Conservation (phyloP, 2,329 filamentous ascomycete genomes). For the Monosporascus cannonballus region DNA sequence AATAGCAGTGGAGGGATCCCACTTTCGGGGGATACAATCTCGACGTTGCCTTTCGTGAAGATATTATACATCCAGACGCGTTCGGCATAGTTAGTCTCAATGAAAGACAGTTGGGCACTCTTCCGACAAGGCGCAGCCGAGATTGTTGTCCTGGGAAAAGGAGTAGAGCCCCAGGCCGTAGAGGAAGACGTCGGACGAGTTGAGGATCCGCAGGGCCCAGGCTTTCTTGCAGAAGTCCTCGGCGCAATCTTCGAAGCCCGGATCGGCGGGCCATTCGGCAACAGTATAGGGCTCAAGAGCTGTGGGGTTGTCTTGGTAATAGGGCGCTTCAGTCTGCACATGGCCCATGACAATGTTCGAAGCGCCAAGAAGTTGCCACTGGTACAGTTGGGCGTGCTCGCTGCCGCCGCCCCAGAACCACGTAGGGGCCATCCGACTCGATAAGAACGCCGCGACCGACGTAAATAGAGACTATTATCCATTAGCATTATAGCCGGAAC, state of each 20-base stretch:
- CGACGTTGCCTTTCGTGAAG: conserved; percentile 6
- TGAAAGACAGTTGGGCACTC: conserved; percentile 53
- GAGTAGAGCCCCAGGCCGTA: conserved; percentile 53
- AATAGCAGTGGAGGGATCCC: too few relatives aligned
- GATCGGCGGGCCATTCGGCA: conserved; percentile 39
- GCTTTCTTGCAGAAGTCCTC: conserved; percentile 41
- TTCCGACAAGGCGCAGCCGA: conserved; percentile 44
- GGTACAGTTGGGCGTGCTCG: conserved; percentile 36
- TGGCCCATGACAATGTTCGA: conserved; percentile 48
- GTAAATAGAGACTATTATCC: conserved; percentile 26
- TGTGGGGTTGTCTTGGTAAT: conserved; percentile 56
- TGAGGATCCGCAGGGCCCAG: conserved; percentile 50
- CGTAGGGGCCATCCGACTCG: conserved; percentile 43
- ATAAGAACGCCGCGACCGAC: conserved; percentile 16
- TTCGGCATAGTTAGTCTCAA: conserved; percentile 18
- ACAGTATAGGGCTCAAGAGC: conserved; percentile 43
- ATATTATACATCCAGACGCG: conserved; percentile 7
- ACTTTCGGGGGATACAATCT: conserved; percentile 1
- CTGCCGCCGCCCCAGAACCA: conserved; percentile 56
- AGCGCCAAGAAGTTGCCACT: conserved; percentile 58
- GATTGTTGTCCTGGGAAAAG: conserved; percentile 53
- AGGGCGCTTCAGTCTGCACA: conserved; percentile 63
- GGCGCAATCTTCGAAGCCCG: conserved; percentile 43
- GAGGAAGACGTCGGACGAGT: conserved; percentile 43
- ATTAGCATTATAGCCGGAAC: neutral